Conservation (phyloP, 2,329 filamentous ascomycete genomes). For the Colletotrichum musicola region DNA sequence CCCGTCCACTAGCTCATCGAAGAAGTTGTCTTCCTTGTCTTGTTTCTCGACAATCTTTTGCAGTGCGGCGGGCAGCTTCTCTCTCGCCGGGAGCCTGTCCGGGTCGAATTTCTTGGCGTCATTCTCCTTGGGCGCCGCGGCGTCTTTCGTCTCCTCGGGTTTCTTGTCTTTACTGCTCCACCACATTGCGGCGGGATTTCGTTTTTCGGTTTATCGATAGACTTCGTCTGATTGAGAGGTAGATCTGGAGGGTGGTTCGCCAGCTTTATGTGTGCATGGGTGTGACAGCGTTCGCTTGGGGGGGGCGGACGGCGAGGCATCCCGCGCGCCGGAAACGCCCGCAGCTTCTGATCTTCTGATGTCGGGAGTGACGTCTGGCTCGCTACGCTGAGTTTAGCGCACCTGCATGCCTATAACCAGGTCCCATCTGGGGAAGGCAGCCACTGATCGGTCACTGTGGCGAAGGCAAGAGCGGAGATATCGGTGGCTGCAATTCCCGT, state of each 20-base stretch:
- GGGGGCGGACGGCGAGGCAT: constrained; percentile 13
- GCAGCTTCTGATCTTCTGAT: constrained; percentile 28
- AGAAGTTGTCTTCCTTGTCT: constrained; percentile 77
- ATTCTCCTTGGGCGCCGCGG: constrained; percentile 41
- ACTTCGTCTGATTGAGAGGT: constrained; percentile 29
- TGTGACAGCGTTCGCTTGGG: constrained; percentile 8
- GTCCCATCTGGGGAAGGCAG: constrained; percentile 8
- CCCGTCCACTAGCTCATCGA: constrained; percentile 82
- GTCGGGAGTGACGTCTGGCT: constrained; percentile 34
- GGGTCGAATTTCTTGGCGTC: constrained; percentile 53
- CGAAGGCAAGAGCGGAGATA: neutral
- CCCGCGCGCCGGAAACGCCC: constrained; percentile 35
- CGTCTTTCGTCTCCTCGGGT: constrained; percentile 44
- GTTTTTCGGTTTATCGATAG: constrained; percentile 13
- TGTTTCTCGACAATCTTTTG: constrained; percentile 70
- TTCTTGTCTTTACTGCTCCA: constrained; percentile 52
- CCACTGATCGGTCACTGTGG: constrained; percentile 4
- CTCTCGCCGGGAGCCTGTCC: constrained; percentile 59
- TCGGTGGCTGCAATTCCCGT: constrained; percentile 22
- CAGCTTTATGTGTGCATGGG: constrained; percentile 29
- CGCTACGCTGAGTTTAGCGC: constrained; percentile 17
- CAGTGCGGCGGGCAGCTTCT: constrained; percentile 66
- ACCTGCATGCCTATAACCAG: constrained; percentile 9
- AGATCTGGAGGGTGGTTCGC: constrained; percentile 2
- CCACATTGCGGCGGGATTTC: constrained; percentile 51